phyloP scores from a whole-genome alignment of 768 basidiomycete genomes.

The Cystoderma amianthinum region DNA sequence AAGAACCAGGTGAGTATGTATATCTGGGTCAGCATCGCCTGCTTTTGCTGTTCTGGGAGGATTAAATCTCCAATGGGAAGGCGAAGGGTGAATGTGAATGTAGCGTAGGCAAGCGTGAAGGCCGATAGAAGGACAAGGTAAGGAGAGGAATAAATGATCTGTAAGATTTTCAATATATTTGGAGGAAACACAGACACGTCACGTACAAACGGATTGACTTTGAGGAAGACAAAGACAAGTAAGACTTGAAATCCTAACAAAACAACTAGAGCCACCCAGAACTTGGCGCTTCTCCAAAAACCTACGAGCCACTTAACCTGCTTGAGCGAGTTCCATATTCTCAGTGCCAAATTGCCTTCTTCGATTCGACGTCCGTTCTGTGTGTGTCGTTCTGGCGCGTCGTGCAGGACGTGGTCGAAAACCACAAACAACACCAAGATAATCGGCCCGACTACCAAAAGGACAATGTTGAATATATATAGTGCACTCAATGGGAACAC shows the following conservation, averaged over 20 bases:
- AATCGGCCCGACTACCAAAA: slow-evolving; percentile 60
- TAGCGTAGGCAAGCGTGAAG: slow-evolving; percentile 38
- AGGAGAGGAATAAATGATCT: slow-evolving; percentile 28
- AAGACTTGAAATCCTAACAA: slow-evolving; percentile 37
- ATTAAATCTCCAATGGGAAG: slow-evolving; percentile 19
- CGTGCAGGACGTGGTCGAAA: slow-evolving; percentile 13
- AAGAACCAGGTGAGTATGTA: slow-evolving; percentile 53
- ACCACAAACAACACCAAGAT: slow-evolving; percentile 36
- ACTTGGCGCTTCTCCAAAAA: slow-evolving; percentile 47
- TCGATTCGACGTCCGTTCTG: slow-evolving; percentile 10
- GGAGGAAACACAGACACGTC: neutral
- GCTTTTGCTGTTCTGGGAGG: slow-evolving; percentile 33
- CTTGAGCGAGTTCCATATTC: slow-evolving; percentile 14
- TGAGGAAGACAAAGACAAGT: slow-evolving; percentile 40
- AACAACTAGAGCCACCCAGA: slow-evolving; percentile 53
- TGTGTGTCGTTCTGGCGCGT: slow-evolving; percentile 3
- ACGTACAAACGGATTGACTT: slow-evolving; percentile 60
- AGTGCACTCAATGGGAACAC: slow-evolving; percentile 46
- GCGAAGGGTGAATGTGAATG: slow-evolving; percentile 28
- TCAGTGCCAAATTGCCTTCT: slow-evolving; percentile 8
- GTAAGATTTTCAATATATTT: neutral
- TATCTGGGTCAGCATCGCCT: slow-evolving; percentile 39
- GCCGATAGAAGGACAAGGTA: slow-evolving; percentile 41
- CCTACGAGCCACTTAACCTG: slow-evolving; percentile 18
- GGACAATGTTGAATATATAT: slow-evolving; percentile 48